These are phyloP conservation scores for Cytospora chrysosperma DNA, from an alignment of 2,329 filamentous ascomycete genomes.

Conservation along the genomic window DNA sequence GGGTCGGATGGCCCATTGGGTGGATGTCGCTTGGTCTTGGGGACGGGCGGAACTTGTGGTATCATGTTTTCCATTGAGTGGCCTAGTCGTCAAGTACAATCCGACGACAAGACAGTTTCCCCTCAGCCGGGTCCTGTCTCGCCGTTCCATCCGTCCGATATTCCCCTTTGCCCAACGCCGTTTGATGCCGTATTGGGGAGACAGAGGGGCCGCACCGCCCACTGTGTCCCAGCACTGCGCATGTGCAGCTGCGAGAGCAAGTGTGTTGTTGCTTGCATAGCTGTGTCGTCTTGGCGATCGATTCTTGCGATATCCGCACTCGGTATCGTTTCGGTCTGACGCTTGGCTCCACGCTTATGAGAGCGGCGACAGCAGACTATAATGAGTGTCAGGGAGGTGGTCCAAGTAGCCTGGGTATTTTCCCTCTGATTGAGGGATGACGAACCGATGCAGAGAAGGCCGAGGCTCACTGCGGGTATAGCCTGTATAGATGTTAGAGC, in stretches of 20 bases:
- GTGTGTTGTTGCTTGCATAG: neutral
- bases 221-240: neutral
- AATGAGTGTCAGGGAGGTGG: conserved; percentile 19
- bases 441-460: conserved; percentile 53
- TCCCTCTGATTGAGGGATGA: neutral
- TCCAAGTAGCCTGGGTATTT: neutral
- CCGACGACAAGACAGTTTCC: conserved; percentile 6
- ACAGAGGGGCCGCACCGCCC: conserved; percentile 7
- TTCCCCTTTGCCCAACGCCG: conserved; percentile 11
- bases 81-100: conserved; percentile 21
- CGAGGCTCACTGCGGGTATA: conserved; percentile 93
- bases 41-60: neutral
- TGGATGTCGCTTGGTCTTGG: neutral
- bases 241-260: neutral
- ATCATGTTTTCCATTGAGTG: conserved; percentile 15
- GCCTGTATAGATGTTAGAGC: conserved; percentile 49
- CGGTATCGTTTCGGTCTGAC: conserved; percentile 1
- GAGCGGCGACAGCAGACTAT: conserved; percentile 44
- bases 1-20: neutral
- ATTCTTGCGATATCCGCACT: neutral
- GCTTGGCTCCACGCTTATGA: conserved; percentile 44
- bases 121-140: neutral
- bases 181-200: conserved; percentile 13
- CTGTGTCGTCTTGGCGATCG: neutral
- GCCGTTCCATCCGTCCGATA: neutral